Base-by-base conservation (phyloP, 1,284 basidiomycete genomes). In the Hypsizygus ulmarius region DNA sequence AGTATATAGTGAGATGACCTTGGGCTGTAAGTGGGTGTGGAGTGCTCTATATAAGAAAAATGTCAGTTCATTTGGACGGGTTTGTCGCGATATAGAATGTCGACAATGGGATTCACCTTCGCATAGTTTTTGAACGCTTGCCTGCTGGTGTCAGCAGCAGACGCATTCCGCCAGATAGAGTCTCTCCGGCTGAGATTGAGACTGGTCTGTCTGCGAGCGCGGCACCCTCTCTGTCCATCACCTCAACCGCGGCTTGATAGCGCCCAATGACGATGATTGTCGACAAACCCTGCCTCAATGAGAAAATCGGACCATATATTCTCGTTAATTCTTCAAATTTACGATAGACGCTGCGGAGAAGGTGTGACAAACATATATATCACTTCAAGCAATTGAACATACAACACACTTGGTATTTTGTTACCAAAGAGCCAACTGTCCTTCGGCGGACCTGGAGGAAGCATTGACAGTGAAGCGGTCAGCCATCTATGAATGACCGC, bases 151-250 rank as follows among this genome's bases (percentile, higher is more conserved):
- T 72, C 3, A 75, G 59, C 34, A 77, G 47, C 11, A 71, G 64
- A 12, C 74, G 58, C 73, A 75, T 75, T 0, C 74, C 74, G 2
- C 74, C 73, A 0, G 68, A 71, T 0, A 80, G 65, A 0, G 75
- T 73, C 36, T 78, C 75, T 4, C 73, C 72, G 0, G 71, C 78
- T 3, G 77, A 68, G 8, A 80, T 73, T 3, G 67, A 70, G 1
- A 60, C 56, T 1, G 79, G 79, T 19, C 79, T 59, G 54, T 82
- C 79, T 0, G 70, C 71, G 11, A 75, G 66, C 5, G 56, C 57
- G 0, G 71, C 72, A 0, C 77, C 77, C 45, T 79, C 71, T 51
- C 77, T 76, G 59, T 81, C 79, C 69, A 82, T 68, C 44, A 82
- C 69, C 5, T 79, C 74, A 0, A 75, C 66, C 0, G 79, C 77